A percentile compares a stretch with the other conserved stretches of the same genome.
Evolutionary conservation across 768 basidiomycete species (phyloP).

Genomic region (Boletus patriciae): DNA sequence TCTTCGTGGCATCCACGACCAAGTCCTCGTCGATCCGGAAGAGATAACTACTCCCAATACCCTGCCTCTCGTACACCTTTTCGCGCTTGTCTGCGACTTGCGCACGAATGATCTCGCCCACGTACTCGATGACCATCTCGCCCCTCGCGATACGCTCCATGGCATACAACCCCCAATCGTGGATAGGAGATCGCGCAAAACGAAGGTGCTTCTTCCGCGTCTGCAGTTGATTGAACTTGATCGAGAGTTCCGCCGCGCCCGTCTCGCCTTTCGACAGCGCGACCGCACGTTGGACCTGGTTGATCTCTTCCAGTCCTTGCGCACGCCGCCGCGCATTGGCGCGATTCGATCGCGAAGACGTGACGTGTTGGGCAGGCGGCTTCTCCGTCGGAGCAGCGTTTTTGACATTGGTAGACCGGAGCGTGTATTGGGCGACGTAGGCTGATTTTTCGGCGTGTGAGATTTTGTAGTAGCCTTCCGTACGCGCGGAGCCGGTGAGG

Average conservation of each 20-base stretch:
- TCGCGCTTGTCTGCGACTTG: constrained; percentile 96
- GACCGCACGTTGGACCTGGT: constrained; percentile 81
- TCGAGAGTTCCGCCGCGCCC: constrained; percentile 65
- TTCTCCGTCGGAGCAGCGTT: constrained; percentile 41
- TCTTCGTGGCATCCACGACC: constrained; percentile 98
- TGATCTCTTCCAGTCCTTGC: constrained; percentile 92
- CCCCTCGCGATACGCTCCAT: constrained; percentile 92
- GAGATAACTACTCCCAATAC: constrained; percentile 96
- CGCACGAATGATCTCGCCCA: constrained; percentile 94
- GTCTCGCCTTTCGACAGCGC: constrained; percentile 75
- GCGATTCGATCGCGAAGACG: constrained; percentile 84
- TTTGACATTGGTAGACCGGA: constrained; percentile 51
- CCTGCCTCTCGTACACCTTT: constrained; percentile 94
- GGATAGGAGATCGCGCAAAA: constrained; percentile 93
- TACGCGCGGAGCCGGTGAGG: constrained; percentile 82
- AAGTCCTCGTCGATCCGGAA: constrained; percentile 98
- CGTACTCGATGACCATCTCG: constrained; percentile 99
- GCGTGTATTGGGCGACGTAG: constrained; percentile 87
- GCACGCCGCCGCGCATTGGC: constrained; percentile 90
- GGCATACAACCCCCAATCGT: constrained; percentile 98
- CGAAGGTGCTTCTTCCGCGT: constrained; percentile 97
- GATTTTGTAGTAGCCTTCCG: constrained; percentile 96
- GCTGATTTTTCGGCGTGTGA: constrained; percentile 87
- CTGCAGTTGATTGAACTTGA: constrained; percentile 98
- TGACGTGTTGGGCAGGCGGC: constrained; percentile 54